Base-by-base conservation (phyloP, 495 filamentous ascomycete genomes). In the Aspergillus kassunensis region DNA sequence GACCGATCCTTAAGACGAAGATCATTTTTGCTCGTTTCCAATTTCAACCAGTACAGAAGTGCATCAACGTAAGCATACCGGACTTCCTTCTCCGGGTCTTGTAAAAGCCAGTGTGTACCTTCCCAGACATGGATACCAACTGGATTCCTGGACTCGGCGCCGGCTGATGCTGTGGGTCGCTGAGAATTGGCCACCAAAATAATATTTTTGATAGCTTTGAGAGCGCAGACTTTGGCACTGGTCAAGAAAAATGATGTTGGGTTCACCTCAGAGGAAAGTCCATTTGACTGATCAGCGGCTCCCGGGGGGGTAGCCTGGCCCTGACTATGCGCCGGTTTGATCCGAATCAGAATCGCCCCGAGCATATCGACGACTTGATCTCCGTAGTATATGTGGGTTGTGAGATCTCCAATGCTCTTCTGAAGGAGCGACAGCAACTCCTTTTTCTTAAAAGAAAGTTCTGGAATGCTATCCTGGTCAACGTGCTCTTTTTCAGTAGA, bases 291-390 rank as follows among this genome's bases (percentile, higher is more conserved):
- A 51, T 80, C 75, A 20, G 72, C 70, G 3, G 75, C 72, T 30
- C 69, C 68, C 36, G 68, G 58, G 15, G 66, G 53, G 4, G 24
- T 60, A 42, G 49, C 66, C 65, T 55, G 71, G 59, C 60, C 78
- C 25, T 51, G 61, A 60, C 59, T 68, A 58, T 65, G 62, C 53
- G 74, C 72, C 6, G 90, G 87, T 58, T 86, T 91, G 30, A 96
- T 78, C 30, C 88, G 83, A 21, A 77, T 69, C 23, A 97, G 71
- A 35, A 97, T 85, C 0, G 88, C 80, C 2, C 82, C 77, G 40
- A 95, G 83, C 88, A 96, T 96, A 62, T 97, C 91, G 3, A 86
- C 82, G 41, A 97, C 87, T 62, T 97, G 91, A 53, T 97, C 91
- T 1, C 87, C 86, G 65, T 97, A 97, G 67, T 97, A 97, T 12